Base-by-base conservation (phyloP, 495 filamentous ascomycete genomes). In the Tuber melanosporum region DNA sequence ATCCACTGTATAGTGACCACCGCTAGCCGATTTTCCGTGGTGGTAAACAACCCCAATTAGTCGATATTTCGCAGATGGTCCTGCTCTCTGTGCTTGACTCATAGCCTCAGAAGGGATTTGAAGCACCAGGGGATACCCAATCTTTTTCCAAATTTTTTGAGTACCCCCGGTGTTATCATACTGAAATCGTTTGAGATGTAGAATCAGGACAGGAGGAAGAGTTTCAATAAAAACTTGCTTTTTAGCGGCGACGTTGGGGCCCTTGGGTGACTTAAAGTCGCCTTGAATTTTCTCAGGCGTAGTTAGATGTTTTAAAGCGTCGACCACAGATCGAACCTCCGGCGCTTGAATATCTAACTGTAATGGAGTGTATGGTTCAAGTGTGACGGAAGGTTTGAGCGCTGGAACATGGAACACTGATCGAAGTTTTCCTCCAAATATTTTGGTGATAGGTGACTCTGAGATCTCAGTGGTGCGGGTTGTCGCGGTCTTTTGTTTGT, bases 71-170 rank as follows among this genome's bases (percentile, higher is more conserved):
- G 93, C 93, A 46, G 91, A 86, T 8, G 90, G 90, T 8, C 85
- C 86, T 75, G 90, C 91, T 70, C 94, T 90, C 80, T 89, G 91
- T 75, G 90, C 88, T 32, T 90, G 89, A 8, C 93, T 91, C 84
- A 99, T 92, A n/a, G 95, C 91, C 83, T 98, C 96, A 43, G 91
- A 91, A 1, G 95, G 95, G 78, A 99, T 93, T 83, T 97, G 95
- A 52, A 98, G 88, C 80, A 97, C 94, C 20, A 98, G 87, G 0
- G 95, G 95, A 81, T 99, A 98, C 49, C 93, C 95, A 79, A 99
- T 87, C 85, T 94, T 95, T 87, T 98, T 99, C 95, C 95, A 98
- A 76, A 98, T 97, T 85, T 99, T 99, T 82, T 97, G 92, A 1
- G 94, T 96, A 19, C 94, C 94, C 20, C 92, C 93, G n/a, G 89